phyloP scores from a whole-genome alignment of 371 early-diverging fungal genomes.

The Mucor sp. region DNA sequence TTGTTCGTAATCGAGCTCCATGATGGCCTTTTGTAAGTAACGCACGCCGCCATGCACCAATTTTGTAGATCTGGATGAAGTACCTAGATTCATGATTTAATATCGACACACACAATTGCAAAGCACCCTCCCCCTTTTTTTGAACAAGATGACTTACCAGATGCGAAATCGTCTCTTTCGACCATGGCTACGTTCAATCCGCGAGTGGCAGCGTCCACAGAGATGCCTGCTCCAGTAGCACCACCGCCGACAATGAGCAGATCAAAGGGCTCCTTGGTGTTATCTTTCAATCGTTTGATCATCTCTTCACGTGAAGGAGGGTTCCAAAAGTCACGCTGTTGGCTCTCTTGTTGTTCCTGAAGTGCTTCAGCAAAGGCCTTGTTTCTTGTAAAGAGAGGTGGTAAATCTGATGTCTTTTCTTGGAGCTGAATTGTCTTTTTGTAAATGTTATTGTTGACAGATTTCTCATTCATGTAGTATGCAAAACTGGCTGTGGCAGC shows the following conservation, averaged over 20 bases:
- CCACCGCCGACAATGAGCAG: slow-evolving; percentile 98
- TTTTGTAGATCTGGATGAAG: slow-evolving; percentile 97
- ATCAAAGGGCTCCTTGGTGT: slow-evolving; percentile 73
- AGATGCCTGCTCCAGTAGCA: slow-evolving; percentile 96
- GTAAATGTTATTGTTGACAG: slow-evolving; percentile 12
- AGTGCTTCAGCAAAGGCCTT: slow-evolving; percentile 43
- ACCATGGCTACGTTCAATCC: slow-evolving; percentile 97
- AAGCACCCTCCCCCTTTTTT: no score
- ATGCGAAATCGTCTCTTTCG: slow-evolving; percentile 97
- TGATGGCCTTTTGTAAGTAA: slow-evolving; percentile 98
- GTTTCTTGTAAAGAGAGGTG: slow-evolving; percentile 29
- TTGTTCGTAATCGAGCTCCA: slow-evolving; percentile 95
- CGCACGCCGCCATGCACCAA: slow-evolving; percentile 99
- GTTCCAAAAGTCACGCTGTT: slow-evolving; percentile 64
- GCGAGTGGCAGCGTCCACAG: slow-evolving; percentile 96
- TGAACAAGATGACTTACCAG: slow-evolving; percentile 54
- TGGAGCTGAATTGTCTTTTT: slow-evolving; percentile 18
- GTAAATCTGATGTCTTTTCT: slow-evolving; percentile 17
- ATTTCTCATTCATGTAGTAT: slow-evolving; percentile 32
- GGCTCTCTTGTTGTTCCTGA: slow-evolving; percentile 26
- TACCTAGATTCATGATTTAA: slow-evolving; percentile 57
- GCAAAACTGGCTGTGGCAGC: slow-evolving; percentile 36
- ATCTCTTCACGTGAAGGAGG: slow-evolving; percentile 76
- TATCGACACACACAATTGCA: not conserved
- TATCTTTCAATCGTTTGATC: slow-evolving; percentile 65